These are phyloP conservation scores for Glycyrrhiza uralensis DNA, from an alignment of 306 rosid genomes.

Conservation along the genomic window DNA sequence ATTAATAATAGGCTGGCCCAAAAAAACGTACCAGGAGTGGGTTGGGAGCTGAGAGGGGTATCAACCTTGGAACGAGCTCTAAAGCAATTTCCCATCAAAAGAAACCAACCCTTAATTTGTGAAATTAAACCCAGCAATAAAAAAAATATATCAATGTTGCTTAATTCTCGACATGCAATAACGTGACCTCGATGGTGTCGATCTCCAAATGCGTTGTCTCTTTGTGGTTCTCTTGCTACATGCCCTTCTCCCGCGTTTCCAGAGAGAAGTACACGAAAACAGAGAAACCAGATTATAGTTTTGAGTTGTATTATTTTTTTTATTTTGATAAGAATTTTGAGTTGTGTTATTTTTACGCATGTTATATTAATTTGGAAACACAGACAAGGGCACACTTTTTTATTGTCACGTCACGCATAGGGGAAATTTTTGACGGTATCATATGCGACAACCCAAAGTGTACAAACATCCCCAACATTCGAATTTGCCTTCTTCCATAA, in stretches of 20 bases:
- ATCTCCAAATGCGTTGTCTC: background rate
- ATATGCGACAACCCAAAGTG: background rate
- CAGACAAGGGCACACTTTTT: background rate
- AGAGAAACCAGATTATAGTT: background rate
- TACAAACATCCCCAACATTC: too few species aligned
- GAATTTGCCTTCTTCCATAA: too few species aligned
- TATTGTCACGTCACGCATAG: background rate
- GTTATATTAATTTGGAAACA: background rate
- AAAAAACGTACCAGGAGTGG: slow-evolving; percentile 21
- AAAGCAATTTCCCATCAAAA: slow-evolving; percentile 44
- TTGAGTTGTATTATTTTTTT: background rate
- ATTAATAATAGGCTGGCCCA: background rate
- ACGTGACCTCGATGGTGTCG: background rate
- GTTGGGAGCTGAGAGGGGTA: background rate
- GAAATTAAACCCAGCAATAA: background rate
- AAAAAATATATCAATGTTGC: background rate
- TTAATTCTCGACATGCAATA: slow-evolving; percentile 11
- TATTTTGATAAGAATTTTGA: too few species aligned
- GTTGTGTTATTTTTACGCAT: background rate
- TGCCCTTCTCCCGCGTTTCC: slow-evolving; percentile 34
- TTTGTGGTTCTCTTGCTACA: background rate
- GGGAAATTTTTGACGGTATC: background rate
- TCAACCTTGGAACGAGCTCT: slow-evolving; percentile 28
- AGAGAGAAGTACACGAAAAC: slow-evolving; percentile 38
- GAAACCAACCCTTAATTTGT: background rate